Base-by-base conservation (phyloP, 139 green algal species). In the Ettlia oleoabundans region DNA sequence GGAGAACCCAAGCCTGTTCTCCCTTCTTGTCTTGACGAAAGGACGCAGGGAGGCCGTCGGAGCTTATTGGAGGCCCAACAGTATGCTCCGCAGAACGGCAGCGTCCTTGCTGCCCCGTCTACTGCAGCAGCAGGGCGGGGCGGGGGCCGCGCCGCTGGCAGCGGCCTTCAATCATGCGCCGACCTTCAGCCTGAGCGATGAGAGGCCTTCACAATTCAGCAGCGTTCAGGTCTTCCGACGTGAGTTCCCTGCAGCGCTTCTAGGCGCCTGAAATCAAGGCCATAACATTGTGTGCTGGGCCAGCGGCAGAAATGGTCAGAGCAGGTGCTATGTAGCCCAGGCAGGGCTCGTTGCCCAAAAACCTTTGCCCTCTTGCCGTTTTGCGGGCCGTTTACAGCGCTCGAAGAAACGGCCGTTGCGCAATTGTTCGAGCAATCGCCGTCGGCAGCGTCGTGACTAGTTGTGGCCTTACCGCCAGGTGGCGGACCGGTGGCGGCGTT, bases 21-120 rank as follows among this genome's bases (percentile, higher is more conserved):
- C n/a, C n/a, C n/a, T n/a, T n/a, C n/a, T n/a, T 58, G 10, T 58
- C 47, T 10, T 58, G 10, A 15, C 47, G 47, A 24, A 15, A 58
- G 47, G 15, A 15, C 47, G 10, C 15, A 10, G 15, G 15, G 47
- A 15, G 22, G 62, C 62, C 24, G 62, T 30, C 22, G 2, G 62
- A 8, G 2, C 3, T 32, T 2, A 10, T 10, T 13, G 38, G 38
- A 32, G 62, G 22, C 26, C 30, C 5, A 55, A 24, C n/a, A 33
- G 43, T 64, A 86, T 86, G 82, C 47, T 86, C 18, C 82, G 82
- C 64, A 41, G 82, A 41, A 51, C 63, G 26, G 82, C 82, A n/a
- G 63, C 80, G 43, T 30, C 63, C 51, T 63, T 86, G 15, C 33
- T 80, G 42, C 82, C 76, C 37, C 61, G 51, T 33, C 64, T 83